Conservation (phyloP, 306 rosid species). For the Quillaja saponaria region DNA sequence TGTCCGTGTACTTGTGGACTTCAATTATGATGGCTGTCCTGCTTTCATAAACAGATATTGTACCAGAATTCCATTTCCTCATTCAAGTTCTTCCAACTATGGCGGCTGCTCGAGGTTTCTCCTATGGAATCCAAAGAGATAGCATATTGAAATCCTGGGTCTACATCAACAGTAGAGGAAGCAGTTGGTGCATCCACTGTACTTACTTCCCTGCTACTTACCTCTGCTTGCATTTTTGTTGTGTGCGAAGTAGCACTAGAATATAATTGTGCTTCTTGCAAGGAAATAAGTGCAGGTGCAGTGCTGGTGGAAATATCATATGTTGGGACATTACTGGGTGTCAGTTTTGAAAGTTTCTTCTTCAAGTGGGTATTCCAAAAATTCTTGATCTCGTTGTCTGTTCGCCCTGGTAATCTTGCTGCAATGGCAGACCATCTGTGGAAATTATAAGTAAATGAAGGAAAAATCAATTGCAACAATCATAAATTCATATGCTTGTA, state of each 20-base stretch:
- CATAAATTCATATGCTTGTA: too few relatives aligned
- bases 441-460: too few relatives aligned
- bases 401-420: conserved; percentile 82
- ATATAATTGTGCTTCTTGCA: conserved; percentile 24
- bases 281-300: conserved; percentile 1
- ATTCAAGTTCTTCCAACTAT: conserved; percentile 29
- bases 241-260: background rate
- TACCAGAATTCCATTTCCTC: conserved; percentile 65
- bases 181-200: conserved; percentile 6
- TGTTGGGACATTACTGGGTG: too few relatives aligned
- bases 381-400: conserved; percentile 89
- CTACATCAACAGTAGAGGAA: conserved; percentile 13
- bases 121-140: conserved; percentile 27
- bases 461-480: too few relatives aligned
- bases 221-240: background rate
- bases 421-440: conserved; percentile 99
- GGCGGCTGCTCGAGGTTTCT: conserved; percentile 27
- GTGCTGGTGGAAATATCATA: too few relatives aligned
- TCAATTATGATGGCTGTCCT: conserved; percentile 37
- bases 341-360: too few relatives aligned
- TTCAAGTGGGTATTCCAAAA: conserved; percentile 98
- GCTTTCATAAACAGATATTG: conserved; percentile 42
- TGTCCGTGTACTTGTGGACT: conserved; percentile 10
- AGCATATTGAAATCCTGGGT: conserved; percentile 10
- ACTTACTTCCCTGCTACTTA: too few relatives aligned